A percentile compares a stretch with the other conserved stretches of the same genome.
These are phyloP conservation scores for Phytopythium litorale DNA, from an alignment of 352 stramenopile genomes.

Conservation along the genomic window DNA sequence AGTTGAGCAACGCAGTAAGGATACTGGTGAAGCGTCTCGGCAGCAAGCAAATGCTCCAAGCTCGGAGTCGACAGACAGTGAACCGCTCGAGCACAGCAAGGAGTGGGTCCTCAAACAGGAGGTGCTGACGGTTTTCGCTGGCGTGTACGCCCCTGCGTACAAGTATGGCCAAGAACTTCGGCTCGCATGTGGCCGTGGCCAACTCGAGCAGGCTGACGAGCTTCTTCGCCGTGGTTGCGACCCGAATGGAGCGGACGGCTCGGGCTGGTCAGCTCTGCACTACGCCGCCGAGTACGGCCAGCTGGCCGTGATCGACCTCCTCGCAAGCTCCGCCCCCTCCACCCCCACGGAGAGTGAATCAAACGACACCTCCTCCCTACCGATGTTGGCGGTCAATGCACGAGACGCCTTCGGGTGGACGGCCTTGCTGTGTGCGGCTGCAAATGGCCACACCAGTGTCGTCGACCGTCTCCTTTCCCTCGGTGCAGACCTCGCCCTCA, in stretches of 20 bases:
- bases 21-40: background rate
- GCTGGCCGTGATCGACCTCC: slow-evolving; percentile 30
- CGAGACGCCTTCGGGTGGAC: slow-evolving; percentile 52
- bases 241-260: slow-evolving; percentile 52
- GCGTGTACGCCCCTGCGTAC: slow-evolving; percentile 62
- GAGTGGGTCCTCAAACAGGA: slow-evolving; percentile 23
- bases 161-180: slow-evolving; percentile 70
- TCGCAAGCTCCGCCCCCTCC: slow-evolving; percentile 23
- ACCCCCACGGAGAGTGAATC: background rate
- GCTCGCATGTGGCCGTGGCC: slow-evolving; percentile 48
- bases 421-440: slow-evolving; percentile 49
- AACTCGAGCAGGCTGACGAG: slow-evolving; percentile 37
- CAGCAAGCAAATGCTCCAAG: background rate
- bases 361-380: background rate
- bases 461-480: slow-evolving; percentile 33
- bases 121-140: slow-evolving; percentile 54
- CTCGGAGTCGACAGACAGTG: slow-evolving; percentile 3
- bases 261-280: slow-evolving; percentile 59
- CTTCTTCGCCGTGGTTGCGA: slow-evolving; percentile 57
- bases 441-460: slow-evolving; percentile 46
- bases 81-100: background rate
- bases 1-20: slow-evolving; percentile 5
- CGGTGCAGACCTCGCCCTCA: slow-evolving; percentile 27
- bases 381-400: slow-evolving; percentile 26
- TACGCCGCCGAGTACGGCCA: slow-evolving; percentile 67